Evolutionary conservation across 1,139 yeast genomes (phyloP), one percentile per base, ranked within the genome.

Genomic region (Lodderomyces parapsilosis): DNA sequence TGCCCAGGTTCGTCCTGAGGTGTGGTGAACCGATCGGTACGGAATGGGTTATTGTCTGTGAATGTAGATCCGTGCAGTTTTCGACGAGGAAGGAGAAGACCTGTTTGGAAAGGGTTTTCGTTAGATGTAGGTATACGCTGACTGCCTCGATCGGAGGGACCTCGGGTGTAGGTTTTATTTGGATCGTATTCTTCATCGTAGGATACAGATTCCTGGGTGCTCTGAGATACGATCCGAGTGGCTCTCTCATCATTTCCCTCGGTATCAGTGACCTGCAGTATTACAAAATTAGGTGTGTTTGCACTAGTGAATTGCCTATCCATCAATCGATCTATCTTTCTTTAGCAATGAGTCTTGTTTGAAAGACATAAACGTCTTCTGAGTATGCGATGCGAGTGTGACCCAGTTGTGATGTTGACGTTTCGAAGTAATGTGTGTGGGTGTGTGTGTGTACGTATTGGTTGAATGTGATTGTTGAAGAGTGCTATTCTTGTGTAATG

Each of bases 101-200:
- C 10, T 7, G 19, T 30, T 17, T 30, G 33, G n/a, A 30, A 30
- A 3, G 33, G 33, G 19, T 30, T 30, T 15, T 30, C 33, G 13
- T 8, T 27, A 27, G 6, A n/a, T n/a, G 31, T 27, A 27, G 31
- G 31, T n/a, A n/a, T n/a, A n/a, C 13, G 31, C 17, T 9, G 31
- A 9, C 28, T 27, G 5, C 13, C 6, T 38, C 44, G 9, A 27
- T 4, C 27, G 11, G 17, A 10, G 8, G 48, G 40, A 23, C 23
- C 35, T 15, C 48, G 24, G 5, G 37, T 20, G 38, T 47, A 47
- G 2, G 47, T 37, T 37, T 47, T 47, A 39, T 47, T 45, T 19
- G 50, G 50, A 41, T 47, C 49, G 17, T 30, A 47, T 7, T 45
- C 50, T 39, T 47, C 50, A 32, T 47, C 44, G 15, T 36, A 36